A percentile compares a stretch with the other conserved stretches of the same genome.
These are phyloP conservation scores for Globisporangium splendens DNA, from an alignment of 352 stramenopile genomes.

Conservation along the genomic window DNA sequence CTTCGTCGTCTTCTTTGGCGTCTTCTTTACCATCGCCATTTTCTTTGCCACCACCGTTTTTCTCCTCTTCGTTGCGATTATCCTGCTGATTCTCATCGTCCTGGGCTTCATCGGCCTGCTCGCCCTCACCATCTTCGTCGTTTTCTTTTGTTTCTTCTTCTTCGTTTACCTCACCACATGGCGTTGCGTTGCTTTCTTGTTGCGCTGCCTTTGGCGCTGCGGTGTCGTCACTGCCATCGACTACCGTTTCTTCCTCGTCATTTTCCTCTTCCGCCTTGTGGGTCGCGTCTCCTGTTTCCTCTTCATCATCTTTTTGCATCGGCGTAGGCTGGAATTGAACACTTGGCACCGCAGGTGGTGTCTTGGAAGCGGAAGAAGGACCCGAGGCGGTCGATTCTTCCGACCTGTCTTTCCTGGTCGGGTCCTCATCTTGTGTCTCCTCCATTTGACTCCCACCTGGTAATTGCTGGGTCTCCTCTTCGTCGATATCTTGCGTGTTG, in stretches of 20 bases:
- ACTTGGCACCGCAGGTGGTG: slow-evolving; percentile 12
- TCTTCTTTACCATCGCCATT: slow-evolving; percentile 8
- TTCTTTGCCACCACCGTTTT: slow-evolving; percentile 15
- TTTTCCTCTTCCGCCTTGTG: background rate
- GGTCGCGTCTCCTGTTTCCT: background rate
- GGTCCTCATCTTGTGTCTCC: slow-evolving; percentile 9
- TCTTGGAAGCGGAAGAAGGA: slow-evolving; percentile 21
- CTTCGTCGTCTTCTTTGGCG: slow-evolving; percentile 14
- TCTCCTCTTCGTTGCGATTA: slow-evolving; percentile 8
- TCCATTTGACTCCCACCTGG: background rate
- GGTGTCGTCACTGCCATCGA: background rate
- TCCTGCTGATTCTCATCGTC: slow-evolving; percentile 10
- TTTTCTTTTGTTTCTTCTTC: background rate
- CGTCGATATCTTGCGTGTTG: slow-evolving; percentile 11
- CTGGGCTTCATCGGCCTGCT: background rate
- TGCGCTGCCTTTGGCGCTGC: background rate
- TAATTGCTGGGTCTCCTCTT: slow-evolving; percentile 14
- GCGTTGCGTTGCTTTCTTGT: background rate
- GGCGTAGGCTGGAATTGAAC: background rate
- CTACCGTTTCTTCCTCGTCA: background rate
- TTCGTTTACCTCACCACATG: background rate
- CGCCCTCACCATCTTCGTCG: background rate
- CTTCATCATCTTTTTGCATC: background rate
- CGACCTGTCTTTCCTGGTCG: slow-evolving; percentile 17
- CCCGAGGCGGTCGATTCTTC: slow-evolving; percentile 19